phyloP scores from a whole-genome alignment of 2,329 filamentous ascomycete species.

The Chalara sp. region DNA sequence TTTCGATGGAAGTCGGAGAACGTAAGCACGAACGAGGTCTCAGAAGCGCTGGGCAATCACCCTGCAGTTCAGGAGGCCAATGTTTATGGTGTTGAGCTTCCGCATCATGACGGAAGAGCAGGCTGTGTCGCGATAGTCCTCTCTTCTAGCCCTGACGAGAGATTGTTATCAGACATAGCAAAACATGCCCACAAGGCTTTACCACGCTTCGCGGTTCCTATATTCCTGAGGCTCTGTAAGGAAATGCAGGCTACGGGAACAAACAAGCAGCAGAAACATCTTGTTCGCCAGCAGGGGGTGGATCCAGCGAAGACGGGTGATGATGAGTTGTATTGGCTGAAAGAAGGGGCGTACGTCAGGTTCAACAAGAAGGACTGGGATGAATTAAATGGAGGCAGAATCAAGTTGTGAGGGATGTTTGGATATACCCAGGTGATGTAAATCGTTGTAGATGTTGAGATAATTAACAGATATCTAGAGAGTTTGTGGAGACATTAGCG shows the following conservation, averaged over 20 bases:
- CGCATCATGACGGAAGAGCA: constrained; percentile 75
- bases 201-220: constrained; percentile 67
- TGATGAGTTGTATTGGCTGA: constrained; percentile 51
- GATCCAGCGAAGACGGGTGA: constrained; percentile 47
- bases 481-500: too few relatives aligned
- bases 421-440: background rate
- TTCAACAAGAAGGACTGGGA: constrained; percentile 67
- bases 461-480: too few relatives aligned
- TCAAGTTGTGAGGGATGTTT: constrained; percentile 36
- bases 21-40: constrained; percentile 75
- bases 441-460: too few relatives aligned
- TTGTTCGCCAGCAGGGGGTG: constrained; percentile 66
- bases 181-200: constrained; percentile 49
- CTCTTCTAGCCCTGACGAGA: constrained; percentile 38
- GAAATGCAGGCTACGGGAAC: constrained; percentile 68
- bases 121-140: constrained; percentile 71
- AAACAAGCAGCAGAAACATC: constrained; percentile 81
- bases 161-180: constrained; percentile 52
- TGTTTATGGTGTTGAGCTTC: constrained; percentile 76
- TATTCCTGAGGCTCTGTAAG: constrained; percentile 66
- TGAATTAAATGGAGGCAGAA: constrained; percentile 56
- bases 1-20: constrained; percentile 82
- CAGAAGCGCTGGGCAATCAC: constrained; percentile 64
- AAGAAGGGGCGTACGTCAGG: constrained; percentile 55
- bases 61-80: constrained; percentile 68